Evolutionary conservation across 1,284 basidiomycete species (phyloP), one percentile per base, ranked within the genome.

Genomic region (Ganoderma multipileum): DNA sequence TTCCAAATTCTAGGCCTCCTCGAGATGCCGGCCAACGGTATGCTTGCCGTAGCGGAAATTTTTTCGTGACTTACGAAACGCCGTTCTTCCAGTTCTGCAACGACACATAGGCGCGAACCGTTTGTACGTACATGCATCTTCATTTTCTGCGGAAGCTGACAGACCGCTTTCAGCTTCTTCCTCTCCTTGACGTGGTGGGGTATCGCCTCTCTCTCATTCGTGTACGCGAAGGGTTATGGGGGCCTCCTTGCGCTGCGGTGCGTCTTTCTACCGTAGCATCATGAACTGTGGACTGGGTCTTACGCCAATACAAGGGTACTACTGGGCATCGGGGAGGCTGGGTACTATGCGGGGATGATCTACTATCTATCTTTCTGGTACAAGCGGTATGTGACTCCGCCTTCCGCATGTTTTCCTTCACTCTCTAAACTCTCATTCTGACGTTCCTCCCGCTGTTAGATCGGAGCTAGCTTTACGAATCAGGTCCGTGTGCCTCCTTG

Each of bases 321-420:
- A 7, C 75, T 87, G 69, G 86, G 86, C 2, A 86, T 87, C 78
- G 81, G 81, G 0, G 81, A 82, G 73, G 85, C 86, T 5, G 86
- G 86, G 0, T 87, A 83, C 70, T 86, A 87, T 69, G 86, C 86
- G 0, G 86, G 86, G 2, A 85, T 87, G 82, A 87, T 87, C 8
- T 87, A 87, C 69, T 88, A 87, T 71, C 75, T 88, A 33, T 87
- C 86, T 0, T 87, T 87, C 75, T 87, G 86, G 86, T 76, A 77
- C 61, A 76, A 75, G 63, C 67, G 75, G 74, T 73, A 36, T 7
- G 70, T 54, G 3, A 12, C 36, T 38, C 12, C 23, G 18, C 5
- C 30, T 33, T 58, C 20, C 55, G 55, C 33, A 20, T 18, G 2
- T 23, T 30, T 11, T 28, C 23, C 14, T 12, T 20, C 7, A 12